Evolutionary conservation across 1,139 yeast genomes (phyloP).

Genomic region (Kazachstania sp.): DNA sequence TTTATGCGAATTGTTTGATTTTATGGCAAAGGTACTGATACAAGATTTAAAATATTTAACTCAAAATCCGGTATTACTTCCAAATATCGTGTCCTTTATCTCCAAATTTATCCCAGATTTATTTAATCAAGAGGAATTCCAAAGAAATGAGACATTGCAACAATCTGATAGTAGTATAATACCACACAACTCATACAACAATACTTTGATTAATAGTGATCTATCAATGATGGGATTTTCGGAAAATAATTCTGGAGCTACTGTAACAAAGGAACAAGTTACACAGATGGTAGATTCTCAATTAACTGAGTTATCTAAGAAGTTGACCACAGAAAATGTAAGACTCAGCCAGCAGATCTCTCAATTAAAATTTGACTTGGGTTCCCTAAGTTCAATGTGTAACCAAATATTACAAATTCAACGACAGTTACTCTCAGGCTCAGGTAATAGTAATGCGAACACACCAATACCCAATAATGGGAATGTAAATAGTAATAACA

Average conservation of each 20-base stretch:
- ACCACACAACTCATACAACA: neutral
- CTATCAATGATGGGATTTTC: neutral
- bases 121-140: conserved; percentile 18
- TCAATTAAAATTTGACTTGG: conserved; percentile 22
- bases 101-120: conserved; percentile 23
- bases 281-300: conserved; percentile 16
- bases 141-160: conserved; percentile 2
- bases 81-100: conserved; percentile 24
- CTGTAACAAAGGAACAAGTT: neutral
- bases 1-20: conserved; percentile 28
- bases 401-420: conserved; percentile 25
- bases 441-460: neutral
- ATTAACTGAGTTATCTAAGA: conserved; percentile 22
- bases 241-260: neutral
- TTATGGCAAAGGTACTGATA: conserved; percentile 23
- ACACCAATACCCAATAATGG: neutral
- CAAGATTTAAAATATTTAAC: conserved; percentile 27
- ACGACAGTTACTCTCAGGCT: conserved; percentile 14
- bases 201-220: neutral
- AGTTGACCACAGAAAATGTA: conserved; percentile 26
- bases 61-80: conserved; percentile 15
- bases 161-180: neutral
- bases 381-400: conserved; percentile 21
- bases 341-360: conserved; percentile 26
- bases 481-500: neutral